These are phyloP conservation scores for Camelina laxa DNA, from an alignment of 345 rosid genomes.

Conservation along the genomic window DNA sequence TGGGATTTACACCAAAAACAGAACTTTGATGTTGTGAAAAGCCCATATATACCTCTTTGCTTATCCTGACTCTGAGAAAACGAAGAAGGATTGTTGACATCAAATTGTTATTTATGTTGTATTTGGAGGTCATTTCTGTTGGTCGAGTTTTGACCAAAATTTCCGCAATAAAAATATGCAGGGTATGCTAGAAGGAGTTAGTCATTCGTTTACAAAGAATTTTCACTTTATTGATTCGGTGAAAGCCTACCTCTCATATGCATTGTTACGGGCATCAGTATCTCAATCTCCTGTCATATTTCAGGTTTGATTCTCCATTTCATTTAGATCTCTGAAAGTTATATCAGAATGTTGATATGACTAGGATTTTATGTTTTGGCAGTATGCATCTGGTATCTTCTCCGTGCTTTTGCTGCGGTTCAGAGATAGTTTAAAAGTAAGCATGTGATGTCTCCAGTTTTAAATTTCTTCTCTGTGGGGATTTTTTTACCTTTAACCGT, in stretches of 20 bases:
- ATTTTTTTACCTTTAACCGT: conserved; percentile 15
- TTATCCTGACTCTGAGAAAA: conserved; percentile 19
- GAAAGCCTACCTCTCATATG: conserved; percentile 96
- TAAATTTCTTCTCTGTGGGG: conserved; percentile 13
- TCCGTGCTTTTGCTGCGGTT: conserved; percentile 86
- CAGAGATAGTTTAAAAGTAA: conserved; percentile 96
- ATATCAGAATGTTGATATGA: conserved; percentile 43
- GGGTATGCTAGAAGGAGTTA: conserved; percentile 96
- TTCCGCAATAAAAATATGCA: conserved; percentile 47
- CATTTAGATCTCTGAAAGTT: conserved; percentile 21
- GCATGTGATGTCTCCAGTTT: conserved; percentile 43
- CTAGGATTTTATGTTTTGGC: conserved; percentile 50
- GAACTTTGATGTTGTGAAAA: conserved; percentile 22
- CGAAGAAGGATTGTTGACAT: conserved; percentile 6
- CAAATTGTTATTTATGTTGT: conserved; percentile 18
- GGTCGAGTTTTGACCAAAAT: conserved; percentile 27
- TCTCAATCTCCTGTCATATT: conserved; percentile 86
- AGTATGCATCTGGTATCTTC: conserved; percentile 98
- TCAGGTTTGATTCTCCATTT: conserved; percentile 66
- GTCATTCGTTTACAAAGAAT: conserved; percentile 88
- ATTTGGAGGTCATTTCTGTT: conserved; percentile 23
- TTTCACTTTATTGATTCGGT: conserved; percentile 98
- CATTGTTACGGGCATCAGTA: conserved; percentile 93
- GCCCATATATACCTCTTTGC: conserved; percentile 10
- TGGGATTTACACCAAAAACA: conserved; percentile 30